Evolutionary conservation across 148 eudicot genomes (phyloP).

Genomic region (Fagopyrum esculentum): DNA sequence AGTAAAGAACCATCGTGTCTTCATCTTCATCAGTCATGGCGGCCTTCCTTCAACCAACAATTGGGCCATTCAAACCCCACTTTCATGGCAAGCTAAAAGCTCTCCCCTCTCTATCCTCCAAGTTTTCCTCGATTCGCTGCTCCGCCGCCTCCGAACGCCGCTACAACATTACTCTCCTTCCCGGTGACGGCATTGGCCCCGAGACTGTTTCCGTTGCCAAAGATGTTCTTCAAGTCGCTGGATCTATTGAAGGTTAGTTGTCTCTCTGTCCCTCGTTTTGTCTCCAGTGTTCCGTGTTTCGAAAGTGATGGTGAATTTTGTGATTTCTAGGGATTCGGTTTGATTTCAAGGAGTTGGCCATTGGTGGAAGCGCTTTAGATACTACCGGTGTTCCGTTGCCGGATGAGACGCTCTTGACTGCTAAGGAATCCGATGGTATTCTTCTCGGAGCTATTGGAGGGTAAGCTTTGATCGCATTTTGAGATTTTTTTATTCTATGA

Average conservation of each 20-base stretch:
- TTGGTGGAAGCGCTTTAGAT: conserved; percentile 90
- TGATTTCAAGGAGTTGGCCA: conserved; percentile 69
- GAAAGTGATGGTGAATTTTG: neutral
- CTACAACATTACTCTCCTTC: conserved; percentile 78
- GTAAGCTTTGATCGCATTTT: conserved; percentile 26
- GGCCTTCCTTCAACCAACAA: conserved; percentile 38
- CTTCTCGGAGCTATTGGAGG: conserved; percentile 98
- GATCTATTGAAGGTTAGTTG: conserved; percentile 54
- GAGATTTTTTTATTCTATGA: neutral
- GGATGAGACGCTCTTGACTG: conserved; percentile 71
- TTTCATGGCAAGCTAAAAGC: neutral
- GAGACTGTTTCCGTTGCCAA: conserved; percentile 82
- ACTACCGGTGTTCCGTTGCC: conserved; percentile 87
- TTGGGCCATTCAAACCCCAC: conserved; percentile 32
- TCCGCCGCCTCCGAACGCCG: conserved; percentile 20
- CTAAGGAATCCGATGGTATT: conserved; percentile 82
- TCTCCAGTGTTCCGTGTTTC: neutral
- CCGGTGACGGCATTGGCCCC: conserved; percentile 97
- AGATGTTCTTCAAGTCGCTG: conserved; percentile 55
- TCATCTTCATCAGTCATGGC: conserved; percentile 32
- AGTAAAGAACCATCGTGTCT: neutral
- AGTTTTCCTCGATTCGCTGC: conserved; percentile 37
- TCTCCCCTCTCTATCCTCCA: conserved; percentile 14
- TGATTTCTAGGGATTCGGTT: conserved; percentile 40
- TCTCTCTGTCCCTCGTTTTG: neutral